phyloP scores from a whole-genome alignment of 139 green algal genomes.

The Chlorella sp. region DNA sequence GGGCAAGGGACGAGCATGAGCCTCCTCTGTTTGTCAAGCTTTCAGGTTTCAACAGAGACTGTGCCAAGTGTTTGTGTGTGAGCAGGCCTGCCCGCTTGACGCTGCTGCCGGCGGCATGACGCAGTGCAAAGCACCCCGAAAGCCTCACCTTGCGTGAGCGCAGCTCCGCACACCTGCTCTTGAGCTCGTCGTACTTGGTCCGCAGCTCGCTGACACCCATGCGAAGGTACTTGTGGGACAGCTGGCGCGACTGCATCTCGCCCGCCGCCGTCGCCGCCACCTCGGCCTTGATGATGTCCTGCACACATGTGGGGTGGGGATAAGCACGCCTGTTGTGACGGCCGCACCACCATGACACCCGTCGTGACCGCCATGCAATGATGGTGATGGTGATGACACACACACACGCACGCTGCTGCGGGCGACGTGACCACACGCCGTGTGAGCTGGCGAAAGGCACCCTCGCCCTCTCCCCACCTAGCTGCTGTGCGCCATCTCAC shows the following conservation, averaged over 20 bases:
- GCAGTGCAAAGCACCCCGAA: not conserved
- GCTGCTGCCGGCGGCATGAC: not conserved
- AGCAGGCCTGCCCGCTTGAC: not conserved
- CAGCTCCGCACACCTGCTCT: not conserved
- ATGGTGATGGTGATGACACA: no score
- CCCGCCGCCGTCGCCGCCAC: not conserved
- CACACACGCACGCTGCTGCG: no score
- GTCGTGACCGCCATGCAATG: no score
- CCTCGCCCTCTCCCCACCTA: no score
- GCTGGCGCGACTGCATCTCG: not conserved
- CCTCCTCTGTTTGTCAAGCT: not conserved
- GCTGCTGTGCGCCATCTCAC: no score
- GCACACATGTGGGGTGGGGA: not conserved
- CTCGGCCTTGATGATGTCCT: not conserved
- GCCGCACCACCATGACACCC: no score
- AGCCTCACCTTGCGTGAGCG: constrained; percentile 2
- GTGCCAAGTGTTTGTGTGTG: no score
- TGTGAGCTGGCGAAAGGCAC: no score
- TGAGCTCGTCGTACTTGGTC: not conserved
- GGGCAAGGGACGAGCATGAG: not conserved
- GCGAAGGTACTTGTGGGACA: not conserved
- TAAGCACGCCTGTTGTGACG: not conserved
- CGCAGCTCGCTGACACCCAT: not conserved
- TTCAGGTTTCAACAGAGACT: not conserved
- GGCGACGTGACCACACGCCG: no score